Evolutionary conservation across 1,139 yeast genomes (phyloP).

Genomic region (Geotrichum carabidarum): DNA sequence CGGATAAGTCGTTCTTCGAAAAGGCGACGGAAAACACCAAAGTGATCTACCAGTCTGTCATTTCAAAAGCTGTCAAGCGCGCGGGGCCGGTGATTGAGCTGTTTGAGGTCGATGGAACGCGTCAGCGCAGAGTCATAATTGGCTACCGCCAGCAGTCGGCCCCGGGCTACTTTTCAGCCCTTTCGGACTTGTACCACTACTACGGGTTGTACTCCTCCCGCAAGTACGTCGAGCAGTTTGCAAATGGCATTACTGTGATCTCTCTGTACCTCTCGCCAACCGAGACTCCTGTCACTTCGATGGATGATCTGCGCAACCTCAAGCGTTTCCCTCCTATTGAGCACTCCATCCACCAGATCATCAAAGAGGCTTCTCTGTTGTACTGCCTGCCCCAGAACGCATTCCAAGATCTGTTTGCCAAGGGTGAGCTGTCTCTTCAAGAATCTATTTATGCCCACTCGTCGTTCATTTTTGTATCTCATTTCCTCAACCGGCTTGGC

Average conservation of each 20-base stretch:
- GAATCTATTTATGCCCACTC: constrained; percentile 93
- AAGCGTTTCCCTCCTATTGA: constrained; percentile 50
- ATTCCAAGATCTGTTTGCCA: constrained; percentile 69
- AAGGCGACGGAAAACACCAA: constrained; percentile 80
- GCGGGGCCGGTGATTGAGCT: constrained; percentile 94
- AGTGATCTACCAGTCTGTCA: constrained; percentile 64
- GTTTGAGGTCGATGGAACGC: constrained; percentile 69
- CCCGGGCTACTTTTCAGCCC: constrained; percentile 82
- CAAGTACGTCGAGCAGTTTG: constrained; percentile 89
- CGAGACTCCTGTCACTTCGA: constrained; percentile 36
- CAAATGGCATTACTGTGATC: constrained; percentile 80
- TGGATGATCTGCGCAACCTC: constrained; percentile 34
- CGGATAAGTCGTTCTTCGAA: constrained; percentile 73
- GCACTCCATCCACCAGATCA: constrained; percentile 80
- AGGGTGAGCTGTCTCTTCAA: constrained; percentile 80
- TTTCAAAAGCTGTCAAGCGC: constrained; percentile 62
- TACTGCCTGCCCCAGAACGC: constrained; percentile 86
- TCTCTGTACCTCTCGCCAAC: constrained; percentile 77
- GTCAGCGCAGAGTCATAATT: constrained; percentile 80
- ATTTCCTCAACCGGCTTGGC: constrained; percentile 90
- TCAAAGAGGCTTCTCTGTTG: constrained; percentile 87
- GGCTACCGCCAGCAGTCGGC: constrained; percentile 84
- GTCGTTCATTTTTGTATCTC: constrained; percentile 88
- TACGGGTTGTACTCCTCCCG: constrained; percentile 81
- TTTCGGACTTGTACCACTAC: constrained; percentile 82